These are phyloP conservation scores for Cladophialophora chaetospira DNA, from an alignment of 2,329 filamentous ascomycete genomes.

Conservation along the genomic window DNA sequence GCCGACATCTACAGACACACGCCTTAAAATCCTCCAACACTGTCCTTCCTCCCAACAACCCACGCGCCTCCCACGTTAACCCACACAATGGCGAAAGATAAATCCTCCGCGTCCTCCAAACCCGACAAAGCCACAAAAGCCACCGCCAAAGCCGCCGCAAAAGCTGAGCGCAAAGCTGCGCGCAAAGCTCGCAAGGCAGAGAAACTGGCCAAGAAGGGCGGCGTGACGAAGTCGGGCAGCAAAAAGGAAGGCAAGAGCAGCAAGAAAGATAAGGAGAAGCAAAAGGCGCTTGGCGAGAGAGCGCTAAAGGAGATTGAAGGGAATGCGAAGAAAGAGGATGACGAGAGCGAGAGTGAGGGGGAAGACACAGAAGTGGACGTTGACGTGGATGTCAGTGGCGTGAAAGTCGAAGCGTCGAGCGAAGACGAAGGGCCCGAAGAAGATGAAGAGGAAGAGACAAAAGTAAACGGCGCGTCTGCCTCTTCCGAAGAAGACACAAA, in stretches of 20 bases:
- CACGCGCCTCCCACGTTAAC: neutral
- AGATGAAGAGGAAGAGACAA: slow-evolving; percentile 18
- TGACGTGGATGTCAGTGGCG: slow-evolving; percentile 5
- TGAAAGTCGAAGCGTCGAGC: slow-evolving; percentile 19
- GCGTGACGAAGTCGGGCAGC: slow-evolving; percentile 18
- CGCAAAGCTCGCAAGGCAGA: slow-evolving; percentile 39
- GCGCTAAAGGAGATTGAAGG: slow-evolving; percentile 29
- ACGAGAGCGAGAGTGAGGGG: slow-evolving; percentile 17
- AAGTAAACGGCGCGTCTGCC: no score
- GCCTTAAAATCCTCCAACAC: neutral
- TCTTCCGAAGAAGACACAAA: slow-evolving; percentile 16
- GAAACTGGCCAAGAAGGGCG: slow-evolving; percentile 7
- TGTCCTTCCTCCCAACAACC: neutral
- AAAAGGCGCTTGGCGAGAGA: slow-evolving; percentile 31
- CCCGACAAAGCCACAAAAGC: slow-evolving; percentile 25
- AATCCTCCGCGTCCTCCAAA: neutral
- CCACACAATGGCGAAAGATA: slow-evolving; percentile 33
- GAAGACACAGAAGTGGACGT: slow-evolving; percentile 25
- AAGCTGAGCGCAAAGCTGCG: slow-evolving; percentile 43
- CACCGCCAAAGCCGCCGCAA: slow-evolving; percentile 21
- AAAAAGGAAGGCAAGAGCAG: slow-evolving; percentile 44
- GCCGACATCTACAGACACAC: neutral
- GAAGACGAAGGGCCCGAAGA: slow-evolving; percentile 14
- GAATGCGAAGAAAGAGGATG: slow-evolving; percentile 9
- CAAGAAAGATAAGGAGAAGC: slow-evolving; percentile 48